These are phyloP conservation scores for Endocarpon pusillum DNA, from an alignment of 495 filamentous ascomycete genomes.

Conservation along the genomic window DNA sequence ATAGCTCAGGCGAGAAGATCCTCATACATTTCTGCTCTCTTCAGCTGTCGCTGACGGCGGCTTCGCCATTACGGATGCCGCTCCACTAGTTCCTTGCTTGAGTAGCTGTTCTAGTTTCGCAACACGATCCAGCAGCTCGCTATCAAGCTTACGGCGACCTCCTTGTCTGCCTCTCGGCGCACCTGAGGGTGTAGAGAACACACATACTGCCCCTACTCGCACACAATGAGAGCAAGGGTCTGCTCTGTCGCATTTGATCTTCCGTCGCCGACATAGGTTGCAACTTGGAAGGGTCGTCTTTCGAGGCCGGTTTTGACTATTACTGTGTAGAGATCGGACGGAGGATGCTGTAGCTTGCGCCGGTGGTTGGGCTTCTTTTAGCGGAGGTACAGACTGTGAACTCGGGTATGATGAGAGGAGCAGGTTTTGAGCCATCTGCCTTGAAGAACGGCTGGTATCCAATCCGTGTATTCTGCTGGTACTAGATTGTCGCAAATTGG, in stretches of 20 bases:
- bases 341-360: background rate
- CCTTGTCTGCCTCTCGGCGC: slow-evolving; percentile 63
- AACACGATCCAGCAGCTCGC: slow-evolving; percentile 58
- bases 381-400: too few species aligned
- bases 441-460: too few species aligned
- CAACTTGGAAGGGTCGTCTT: slow-evolving; percentile 41
- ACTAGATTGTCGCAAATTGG: too few species aligned
- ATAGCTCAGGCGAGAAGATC: too few species aligned
- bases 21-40: too few species aligned
- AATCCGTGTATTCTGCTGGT: too few species aligned
- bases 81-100: slow-evolving; percentile 2
- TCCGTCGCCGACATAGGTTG: slow-evolving; percentile 66
- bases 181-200: slow-evolving; percentile 24
- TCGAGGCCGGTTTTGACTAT: too few species aligned
- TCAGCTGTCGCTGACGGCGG: too few species aligned
- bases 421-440: too few species aligned
- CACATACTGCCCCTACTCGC: slow-evolving; percentile 3
- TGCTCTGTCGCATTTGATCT: slow-evolving; percentile 78
- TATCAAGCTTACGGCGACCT: slow-evolving; percentile 34
- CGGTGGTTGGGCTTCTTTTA: too few species aligned
- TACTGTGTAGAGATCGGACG: too few species aligned
- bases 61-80: background rate
- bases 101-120: slow-evolving; percentile 49
- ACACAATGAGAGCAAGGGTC: slow-evolving; percentile 9
- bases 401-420: too few species aligned